phyloP scores from a whole-genome alignment of 2,329 filamentous ascomycete species.

The Pestalotiopsis sp. region DNA sequence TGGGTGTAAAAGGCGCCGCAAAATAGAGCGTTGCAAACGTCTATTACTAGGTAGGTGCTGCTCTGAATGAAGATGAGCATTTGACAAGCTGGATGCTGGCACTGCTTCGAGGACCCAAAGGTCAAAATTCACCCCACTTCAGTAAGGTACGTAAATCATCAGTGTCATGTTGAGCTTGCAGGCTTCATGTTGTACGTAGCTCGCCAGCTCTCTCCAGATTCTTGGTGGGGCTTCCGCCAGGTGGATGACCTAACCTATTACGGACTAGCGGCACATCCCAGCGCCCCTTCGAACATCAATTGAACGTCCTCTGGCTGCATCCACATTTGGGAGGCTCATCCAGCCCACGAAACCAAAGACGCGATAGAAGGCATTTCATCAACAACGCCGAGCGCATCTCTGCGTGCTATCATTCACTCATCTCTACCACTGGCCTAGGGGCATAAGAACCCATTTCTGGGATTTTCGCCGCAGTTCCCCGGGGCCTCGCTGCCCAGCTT shows the following conservation, averaged over 20 bases:
- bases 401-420: not conserved
- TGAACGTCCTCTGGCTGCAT: not conserved
- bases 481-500: constrained; percentile 4
- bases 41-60: no score
- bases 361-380: not conserved
- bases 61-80: not conserved
- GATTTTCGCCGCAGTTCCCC: not conserved
- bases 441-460: not conserved
- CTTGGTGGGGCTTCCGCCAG: not conserved
- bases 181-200: not conserved
- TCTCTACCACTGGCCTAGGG: not conserved
- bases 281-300: not conserved
- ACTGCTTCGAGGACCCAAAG: no score
- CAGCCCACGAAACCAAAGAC: not conserved
- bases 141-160: not conserved
- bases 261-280: not conserved
- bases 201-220: not conserved
- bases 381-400: not conserved
- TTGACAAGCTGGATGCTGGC: not conserved
- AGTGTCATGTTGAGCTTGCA: no score
- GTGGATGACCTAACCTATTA: not conserved
- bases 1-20: no score
- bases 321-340: not conserved
- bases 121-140: not conserved
- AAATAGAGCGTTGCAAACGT: no score